A percentile compares a stretch with the other conserved stretches of the same genome.
These are phyloP conservation scores for Phytopythium ostracodes DNA, from an alignment of 352 stramenopile species.

Conservation along the genomic window DNA sequence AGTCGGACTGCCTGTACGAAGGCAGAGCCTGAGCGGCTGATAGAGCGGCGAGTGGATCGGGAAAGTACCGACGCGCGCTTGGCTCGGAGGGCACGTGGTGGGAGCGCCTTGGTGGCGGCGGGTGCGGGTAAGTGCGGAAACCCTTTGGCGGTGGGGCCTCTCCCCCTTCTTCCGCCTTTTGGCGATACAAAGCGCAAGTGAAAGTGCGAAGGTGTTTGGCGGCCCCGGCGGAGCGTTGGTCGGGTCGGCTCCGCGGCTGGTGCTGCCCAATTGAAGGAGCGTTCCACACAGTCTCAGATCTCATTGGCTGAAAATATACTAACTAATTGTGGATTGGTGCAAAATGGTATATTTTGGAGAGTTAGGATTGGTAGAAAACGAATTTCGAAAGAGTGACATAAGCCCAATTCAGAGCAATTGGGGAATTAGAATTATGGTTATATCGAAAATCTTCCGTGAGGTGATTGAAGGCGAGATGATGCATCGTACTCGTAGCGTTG, in stretches of 20 bases:
- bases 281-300: not conserved
- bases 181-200: conserved; percentile 7
- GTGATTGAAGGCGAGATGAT: too few relatives aligned
- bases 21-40: too few relatives aligned
- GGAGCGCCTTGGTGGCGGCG: not conserved
- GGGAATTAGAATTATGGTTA: not conserved
- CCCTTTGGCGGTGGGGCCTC: not conserved
- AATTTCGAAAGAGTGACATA: not conserved
- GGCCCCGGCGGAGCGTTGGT: not conserved
- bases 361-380: conserved; percentile 20
- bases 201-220: not conserved
- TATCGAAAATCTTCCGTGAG: too few relatives aligned
- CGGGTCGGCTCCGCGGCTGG: conserved; percentile 2
- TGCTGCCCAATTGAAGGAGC: conserved; percentile 6
- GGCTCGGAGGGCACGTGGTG: too few relatives aligned
- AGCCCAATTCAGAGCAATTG: not conserved
- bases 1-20: not conserved
- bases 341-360: not conserved
- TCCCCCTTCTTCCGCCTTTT: conserved; percentile 3
- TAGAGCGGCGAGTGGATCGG: too few relatives aligned
- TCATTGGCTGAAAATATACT: not conserved
- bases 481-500: too few relatives aligned
- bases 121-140: too few relatives aligned
- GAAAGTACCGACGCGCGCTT: not conserved
- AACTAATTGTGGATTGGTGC: not conserved